phyloP scores from a whole-genome alignment of 2,329 filamentous ascomycete species.

The Aspergillus unguis region DNA sequence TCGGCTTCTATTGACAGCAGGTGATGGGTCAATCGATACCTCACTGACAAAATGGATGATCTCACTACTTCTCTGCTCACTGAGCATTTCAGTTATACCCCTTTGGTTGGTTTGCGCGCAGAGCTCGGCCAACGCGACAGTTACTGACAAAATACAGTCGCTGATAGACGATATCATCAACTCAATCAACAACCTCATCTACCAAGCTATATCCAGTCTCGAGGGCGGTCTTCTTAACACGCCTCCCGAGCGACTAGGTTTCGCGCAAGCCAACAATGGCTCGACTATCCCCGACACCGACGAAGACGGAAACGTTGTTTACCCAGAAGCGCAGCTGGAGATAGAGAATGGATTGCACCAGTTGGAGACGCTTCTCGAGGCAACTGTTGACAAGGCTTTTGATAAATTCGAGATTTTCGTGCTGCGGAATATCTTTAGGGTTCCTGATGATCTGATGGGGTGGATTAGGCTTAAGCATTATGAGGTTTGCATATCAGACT shows the following conservation, averaged over 20 bases:
- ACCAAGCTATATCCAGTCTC: constrained; percentile 81
- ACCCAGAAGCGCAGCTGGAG: constrained; percentile 60
- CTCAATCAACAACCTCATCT: constrained; percentile 87
- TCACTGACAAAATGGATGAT: constrained; percentile 39
- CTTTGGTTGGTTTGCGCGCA: constrained; percentile 62
- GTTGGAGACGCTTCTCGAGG: constrained; percentile 75
- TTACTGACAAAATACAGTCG: constrained; percentile 54
- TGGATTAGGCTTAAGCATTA: constrained; percentile 87
- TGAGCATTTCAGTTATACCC: constrained; percentile 93
- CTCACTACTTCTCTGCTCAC: constrained; percentile 66
- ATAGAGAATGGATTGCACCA: constrained; percentile 86
- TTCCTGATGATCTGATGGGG: constrained; percentile 66
- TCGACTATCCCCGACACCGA: constrained; percentile 48
- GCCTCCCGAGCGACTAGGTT: constrained; percentile 76
- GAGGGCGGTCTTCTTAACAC: constrained; percentile 76
- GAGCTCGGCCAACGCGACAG: background rate
- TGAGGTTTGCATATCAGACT: constrained; percentile 50
- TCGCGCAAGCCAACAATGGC: constrained; percentile 53
- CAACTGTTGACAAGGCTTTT: constrained; percentile 79
- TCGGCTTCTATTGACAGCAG: background rate
- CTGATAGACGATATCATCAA: constrained; percentile 98
- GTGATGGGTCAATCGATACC: constrained; percentile 9
- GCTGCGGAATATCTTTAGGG: constrained; percentile 76
- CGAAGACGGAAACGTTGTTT: constrained; percentile 44
- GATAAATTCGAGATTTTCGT: constrained; percentile 88